These are phyloP conservation scores for Beauveria scarabaeidicola DNA, from an alignment of 2,329 filamentous ascomycete genomes.

Conservation along the genomic window DNA sequence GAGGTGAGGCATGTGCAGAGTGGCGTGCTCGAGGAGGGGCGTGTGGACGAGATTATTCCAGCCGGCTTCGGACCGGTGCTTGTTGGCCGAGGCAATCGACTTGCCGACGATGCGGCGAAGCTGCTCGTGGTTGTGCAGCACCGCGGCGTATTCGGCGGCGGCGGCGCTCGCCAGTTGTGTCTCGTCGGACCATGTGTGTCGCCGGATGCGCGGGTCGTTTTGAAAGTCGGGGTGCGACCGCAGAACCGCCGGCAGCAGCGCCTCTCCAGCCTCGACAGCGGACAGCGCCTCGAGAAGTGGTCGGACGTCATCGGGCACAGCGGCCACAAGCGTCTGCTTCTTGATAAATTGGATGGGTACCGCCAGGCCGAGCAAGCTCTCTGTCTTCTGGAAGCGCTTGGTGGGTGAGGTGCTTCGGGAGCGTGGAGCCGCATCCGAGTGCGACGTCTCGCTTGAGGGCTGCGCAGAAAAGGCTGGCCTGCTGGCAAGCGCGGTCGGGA, in stretches of 20 bases:
- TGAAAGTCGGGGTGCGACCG: background rate
- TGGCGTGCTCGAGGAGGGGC: background rate
- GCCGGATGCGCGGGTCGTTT: background rate
- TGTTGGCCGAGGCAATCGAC: background rate
- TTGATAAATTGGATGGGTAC: background rate
- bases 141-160: background rate
- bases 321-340: background rate
- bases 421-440: background rate
- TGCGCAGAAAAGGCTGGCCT: background rate
- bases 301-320: background rate
- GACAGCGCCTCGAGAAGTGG: background rate
- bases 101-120: background rate
- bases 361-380: background rate
- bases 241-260: background rate
- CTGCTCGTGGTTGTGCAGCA: background rate
- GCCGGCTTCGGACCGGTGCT: background rate
- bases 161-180: background rate
- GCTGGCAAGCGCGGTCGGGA: background rate
- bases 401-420: background rate
- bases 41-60: slow-evolving; percentile 1
- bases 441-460: background rate
- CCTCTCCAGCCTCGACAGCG: background rate
- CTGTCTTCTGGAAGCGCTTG: background rate
- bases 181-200: background rate
- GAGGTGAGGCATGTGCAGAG: background rate